phyloP scores from a whole-genome alignment of 164 flowering plant genomes.

The Liriodendron chinense region DNA sequence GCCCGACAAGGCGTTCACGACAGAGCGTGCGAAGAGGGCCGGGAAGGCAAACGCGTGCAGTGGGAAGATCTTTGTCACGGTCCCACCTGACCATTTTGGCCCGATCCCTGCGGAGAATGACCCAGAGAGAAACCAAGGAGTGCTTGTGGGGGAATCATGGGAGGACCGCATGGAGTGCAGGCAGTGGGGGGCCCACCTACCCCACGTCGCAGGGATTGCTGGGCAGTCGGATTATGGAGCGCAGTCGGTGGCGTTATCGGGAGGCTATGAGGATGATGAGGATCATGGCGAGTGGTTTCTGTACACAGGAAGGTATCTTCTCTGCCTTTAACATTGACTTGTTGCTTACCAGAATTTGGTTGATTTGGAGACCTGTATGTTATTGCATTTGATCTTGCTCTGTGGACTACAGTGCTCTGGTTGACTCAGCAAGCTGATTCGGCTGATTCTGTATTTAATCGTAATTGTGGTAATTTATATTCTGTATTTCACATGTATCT shows the following conservation, averaged over 20 bases:
- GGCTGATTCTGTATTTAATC: too few species aligned
- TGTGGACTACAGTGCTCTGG: too few species aligned
- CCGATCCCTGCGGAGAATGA: conserved; percentile 76
- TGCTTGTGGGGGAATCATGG: conserved; percentile 79
- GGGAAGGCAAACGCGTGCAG: conserved; percentile 79
- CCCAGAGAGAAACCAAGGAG: conserved; percentile 64
- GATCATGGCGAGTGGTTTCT: conserved; percentile 98
- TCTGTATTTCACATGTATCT: too few species aligned
- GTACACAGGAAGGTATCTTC: conserved; percentile 79
- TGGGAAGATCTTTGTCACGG: conserved; percentile 77
- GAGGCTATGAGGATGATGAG: conserved; percentile 82
- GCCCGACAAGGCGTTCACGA: conserved; percentile 67
- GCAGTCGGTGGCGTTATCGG: conserved; percentile 82
- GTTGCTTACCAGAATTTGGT: too few species aligned
- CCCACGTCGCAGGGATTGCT: conserved; percentile 76
- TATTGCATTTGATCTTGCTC: too few species aligned
- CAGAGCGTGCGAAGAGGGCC: conserved; percentile 60
- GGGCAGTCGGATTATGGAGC: conserved; percentile 71
- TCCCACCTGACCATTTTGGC: conserved; percentile 69
- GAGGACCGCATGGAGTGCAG: conserved; percentile 63
- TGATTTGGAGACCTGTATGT: too few species aligned
- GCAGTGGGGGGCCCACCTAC: conserved; percentile 88
- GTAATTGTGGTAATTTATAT: too few species aligned
- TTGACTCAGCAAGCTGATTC: too few species aligned
- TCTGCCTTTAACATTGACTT: neutral